These are phyloP conservation scores for Trametes sp. DNA, from an alignment of 1,284 basidiomycete genomes.

Conservation along the genomic window DNA sequence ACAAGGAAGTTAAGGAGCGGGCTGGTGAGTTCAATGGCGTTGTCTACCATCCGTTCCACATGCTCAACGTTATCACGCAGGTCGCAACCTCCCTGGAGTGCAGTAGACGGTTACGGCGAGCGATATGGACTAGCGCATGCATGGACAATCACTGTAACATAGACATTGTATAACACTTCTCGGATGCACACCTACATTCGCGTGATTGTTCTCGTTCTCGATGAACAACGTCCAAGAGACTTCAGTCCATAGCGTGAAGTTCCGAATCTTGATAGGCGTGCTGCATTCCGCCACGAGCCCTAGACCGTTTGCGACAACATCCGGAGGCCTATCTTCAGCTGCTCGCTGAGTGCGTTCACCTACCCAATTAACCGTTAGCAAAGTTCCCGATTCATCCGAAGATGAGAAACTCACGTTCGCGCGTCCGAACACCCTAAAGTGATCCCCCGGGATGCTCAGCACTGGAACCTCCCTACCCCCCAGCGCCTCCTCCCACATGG, in stretches of 20 bases:
- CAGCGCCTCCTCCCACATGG: conserved; percentile 59
- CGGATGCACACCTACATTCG: background rate
- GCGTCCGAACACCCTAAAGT: conserved; percentile 65
- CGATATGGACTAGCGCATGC: background rate
- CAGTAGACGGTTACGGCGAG: conserved; percentile 22
- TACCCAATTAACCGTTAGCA: background rate
- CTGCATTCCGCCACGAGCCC: too few species aligned
- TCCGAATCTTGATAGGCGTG: too few species aligned
- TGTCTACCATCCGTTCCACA: background rate
- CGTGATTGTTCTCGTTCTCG: background rate
- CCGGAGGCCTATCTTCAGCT: conserved; percentile 12
- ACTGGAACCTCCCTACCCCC: conserved; percentile 46
- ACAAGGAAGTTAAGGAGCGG: conserved; percentile 36
- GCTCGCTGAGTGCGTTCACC: conserved; percentile 10
- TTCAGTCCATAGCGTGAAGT: too few species aligned
- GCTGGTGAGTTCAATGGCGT: too few species aligned
- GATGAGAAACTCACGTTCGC: conserved; percentile 53
- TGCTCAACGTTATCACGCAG: conserved; percentile 17
- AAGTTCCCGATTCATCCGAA: too few species aligned
- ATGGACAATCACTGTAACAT: conserved; percentile 8
- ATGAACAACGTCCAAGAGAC: too few species aligned
- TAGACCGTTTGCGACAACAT: background rate
- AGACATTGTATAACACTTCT: conserved; percentile 3
- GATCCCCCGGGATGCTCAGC: conserved; percentile 69
- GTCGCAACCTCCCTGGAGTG: conserved; percentile 39